A percentile compares a stretch with the other conserved stretches of the same genome.
phyloP scores from a whole-genome alignment of 116 monocot genomes.

The Trichopus zeylanicus region DNA sequence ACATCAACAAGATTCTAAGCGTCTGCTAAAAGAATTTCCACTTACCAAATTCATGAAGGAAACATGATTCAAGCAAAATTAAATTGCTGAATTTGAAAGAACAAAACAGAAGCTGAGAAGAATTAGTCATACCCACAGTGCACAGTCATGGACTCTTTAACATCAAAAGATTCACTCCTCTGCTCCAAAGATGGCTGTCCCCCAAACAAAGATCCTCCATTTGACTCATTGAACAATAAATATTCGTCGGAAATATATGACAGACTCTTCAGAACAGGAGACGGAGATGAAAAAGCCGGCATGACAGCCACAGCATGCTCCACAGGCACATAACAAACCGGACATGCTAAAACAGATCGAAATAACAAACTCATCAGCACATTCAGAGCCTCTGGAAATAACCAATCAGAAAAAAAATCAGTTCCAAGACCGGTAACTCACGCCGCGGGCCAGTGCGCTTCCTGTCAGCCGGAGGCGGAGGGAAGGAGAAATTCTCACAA shows the following conservation, averaged over 20 bases:
- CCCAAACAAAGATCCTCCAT: conserved; percentile 66
- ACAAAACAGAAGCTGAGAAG: neutral
- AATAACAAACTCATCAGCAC: neutral
- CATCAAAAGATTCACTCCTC: conserved; percentile 61
- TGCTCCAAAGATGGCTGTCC: conserved; percentile 75
- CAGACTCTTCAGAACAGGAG: conserved; percentile 59
- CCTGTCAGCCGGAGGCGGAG: conserved; percentile 9
- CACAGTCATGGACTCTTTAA: conserved; percentile 83
- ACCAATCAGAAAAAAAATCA: conserved; percentile 1
- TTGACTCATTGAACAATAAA: conserved; percentile 29
- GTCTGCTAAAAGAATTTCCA: neutral
- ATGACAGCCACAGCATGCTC: conserved; percentile 62
- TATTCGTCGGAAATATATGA: conserved; percentile 59
- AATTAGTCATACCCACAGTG: conserved; percentile 88
- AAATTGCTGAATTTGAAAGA: neutral
- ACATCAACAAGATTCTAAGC: neutral
- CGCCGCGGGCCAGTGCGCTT: conserved; percentile 11
- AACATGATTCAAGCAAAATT: neutral
- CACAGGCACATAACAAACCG: conserved; percentile 76
- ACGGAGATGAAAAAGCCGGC: conserved; percentile 56
- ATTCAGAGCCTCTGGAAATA: neutral
- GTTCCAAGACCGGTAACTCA: neutral
- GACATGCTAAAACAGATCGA: conserved; percentile 3
- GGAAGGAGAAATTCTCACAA: conserved; percentile 5
- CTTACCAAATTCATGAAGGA: neutral